Percentiles rank a stretch among this genome's conserved stretches.
These are phyloP conservation scores for Xylariomycetidae sp. DNA, from an alignment of 2,329 filamentous ascomycete genomes.

Conservation along the genomic window DNA sequence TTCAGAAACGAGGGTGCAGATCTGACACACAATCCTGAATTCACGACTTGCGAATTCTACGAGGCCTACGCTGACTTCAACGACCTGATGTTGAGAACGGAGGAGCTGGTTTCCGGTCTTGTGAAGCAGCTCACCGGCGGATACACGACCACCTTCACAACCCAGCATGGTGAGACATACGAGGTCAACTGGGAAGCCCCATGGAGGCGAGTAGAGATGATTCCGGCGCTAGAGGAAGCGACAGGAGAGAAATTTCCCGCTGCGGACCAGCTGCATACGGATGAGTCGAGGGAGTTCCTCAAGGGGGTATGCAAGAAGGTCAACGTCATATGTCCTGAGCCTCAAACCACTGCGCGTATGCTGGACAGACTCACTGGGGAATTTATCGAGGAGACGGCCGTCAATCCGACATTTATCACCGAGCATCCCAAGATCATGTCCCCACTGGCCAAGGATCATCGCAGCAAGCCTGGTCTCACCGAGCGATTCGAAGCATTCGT, in stretches of 20 bases:
- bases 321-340: slow-evolving; percentile 82
- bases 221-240: slow-evolving; percentile 82
- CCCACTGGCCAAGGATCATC: slow-evolving; percentile 93
- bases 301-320: slow-evolving; percentile 60
- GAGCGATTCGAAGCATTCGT: slow-evolving; percentile 98
- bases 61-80: slow-evolving; percentile 89
- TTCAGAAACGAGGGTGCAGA: slow-evolving; percentile 94
- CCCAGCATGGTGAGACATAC: slow-evolving; percentile 78
- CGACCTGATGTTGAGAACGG: slow-evolving; percentile 85
- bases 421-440: slow-evolving; percentile 78
- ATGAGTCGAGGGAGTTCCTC: slow-evolving; percentile 86
- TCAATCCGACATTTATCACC: slow-evolving; percentile 89
- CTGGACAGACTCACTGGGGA: slow-evolving; percentile 92
- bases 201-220: slow-evolving; percentile 95
- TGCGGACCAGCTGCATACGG: slow-evolving; percentile 81
- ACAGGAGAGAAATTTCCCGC: slow-evolving; percentile 92
- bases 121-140: slow-evolving; percentile 85
- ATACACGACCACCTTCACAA: slow-evolving; percentile 82
- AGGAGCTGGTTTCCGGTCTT: slow-evolving; percentile 85
- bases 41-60: slow-evolving; percentile 97
- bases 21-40: slow-evolving; percentile 95
- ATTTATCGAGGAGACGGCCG: slow-evolving; percentile 88
- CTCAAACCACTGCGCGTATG: slow-evolving; percentile 91
- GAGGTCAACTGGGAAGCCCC: slow-evolving; percentile 95
- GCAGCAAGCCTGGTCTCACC: slow-evolving; percentile 74